Percentiles rank a stretch among this genome's conserved stretches.
These are phyloP conservation scores for Dendrobium nobile DNA, from an alignment of 106 monocot species.

Conservation along the genomic window DNA sequence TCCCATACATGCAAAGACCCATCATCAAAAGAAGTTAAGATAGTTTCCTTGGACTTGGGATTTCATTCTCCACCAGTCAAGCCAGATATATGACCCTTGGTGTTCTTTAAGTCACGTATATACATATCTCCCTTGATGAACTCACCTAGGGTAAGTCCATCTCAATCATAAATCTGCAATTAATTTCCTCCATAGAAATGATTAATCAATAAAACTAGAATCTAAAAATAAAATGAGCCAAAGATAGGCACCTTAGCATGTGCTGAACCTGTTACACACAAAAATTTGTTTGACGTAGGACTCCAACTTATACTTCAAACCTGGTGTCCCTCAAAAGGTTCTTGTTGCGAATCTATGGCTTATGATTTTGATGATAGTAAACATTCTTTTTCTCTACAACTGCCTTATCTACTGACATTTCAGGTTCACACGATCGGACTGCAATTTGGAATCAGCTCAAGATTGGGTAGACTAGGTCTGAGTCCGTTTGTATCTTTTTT, in stretches of 20 bases:
- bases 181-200: conserved; percentile 6
- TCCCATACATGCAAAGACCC: conserved; percentile 98
- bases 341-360: too few relatives aligned
- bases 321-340: conserved; percentile 96
- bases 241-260: conserved; percentile 67
- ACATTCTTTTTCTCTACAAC: too few relatives aligned
- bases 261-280: conserved; percentile 94
- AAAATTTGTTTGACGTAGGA: conserved; percentile 74
- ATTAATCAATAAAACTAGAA: background rate
- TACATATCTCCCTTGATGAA: conserved; percentile 99
- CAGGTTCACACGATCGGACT: too few relatives aligned
- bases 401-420: too few relatives aligned
- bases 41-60: conserved; percentile 80
- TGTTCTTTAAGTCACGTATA: conserved; percentile 96
- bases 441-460: too few relatives aligned
- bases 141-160: conserved; percentile 93
- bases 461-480: too few relatives aligned
- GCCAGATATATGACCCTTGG: conserved; percentile 96
- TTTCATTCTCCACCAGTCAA: conserved; percentile 96
- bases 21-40: conserved; percentile 96
- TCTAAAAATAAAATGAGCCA: background rate
- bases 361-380: too few relatives aligned
- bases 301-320: conserved; percentile 97
- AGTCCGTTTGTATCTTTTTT: too few relatives aligned
- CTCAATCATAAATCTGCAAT: conserved; percentile 92